These are phyloP conservation scores for Fusarium redolens DNA, from an alignment of 2,329 filamentous ascomycete species.

Conservation along the genomic window DNA sequence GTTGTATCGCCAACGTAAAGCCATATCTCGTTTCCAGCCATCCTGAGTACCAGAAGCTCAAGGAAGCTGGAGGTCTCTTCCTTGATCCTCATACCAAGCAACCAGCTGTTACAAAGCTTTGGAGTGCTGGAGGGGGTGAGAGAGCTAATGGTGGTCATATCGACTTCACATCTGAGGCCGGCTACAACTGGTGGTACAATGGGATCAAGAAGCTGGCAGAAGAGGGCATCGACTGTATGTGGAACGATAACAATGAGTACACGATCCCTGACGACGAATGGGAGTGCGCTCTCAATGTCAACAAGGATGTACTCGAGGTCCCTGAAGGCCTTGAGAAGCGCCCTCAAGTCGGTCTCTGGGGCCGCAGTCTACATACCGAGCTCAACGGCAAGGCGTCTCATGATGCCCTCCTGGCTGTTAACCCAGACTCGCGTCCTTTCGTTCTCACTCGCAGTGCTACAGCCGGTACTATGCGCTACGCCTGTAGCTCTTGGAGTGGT, in stretches of 20 bases:
- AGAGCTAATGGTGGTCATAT: slow-evolving; percentile 77
- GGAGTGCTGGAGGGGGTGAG: slow-evolving; percentile 78
- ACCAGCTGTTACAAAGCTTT: slow-evolving; percentile 70
- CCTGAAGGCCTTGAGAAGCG: slow-evolving; percentile 51
- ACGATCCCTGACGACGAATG: slow-evolving; percentile 73
- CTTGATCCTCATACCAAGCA: slow-evolving; percentile 64
- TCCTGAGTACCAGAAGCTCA: slow-evolving; percentile 72
- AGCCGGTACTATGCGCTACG: slow-evolving; percentile 75
- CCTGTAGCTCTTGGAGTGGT: slow-evolving; percentile 78
- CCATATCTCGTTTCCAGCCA: slow-evolving; percentile 76
- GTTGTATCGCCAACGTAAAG: slow-evolving; percentile 78
- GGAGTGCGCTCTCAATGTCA: slow-evolving; percentile 66
- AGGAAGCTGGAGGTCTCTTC: slow-evolving; percentile 71
- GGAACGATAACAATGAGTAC: slow-evolving; percentile 86
- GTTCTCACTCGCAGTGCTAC: slow-evolving; percentile 78
- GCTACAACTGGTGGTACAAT: slow-evolving; percentile 78
- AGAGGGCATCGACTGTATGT: slow-evolving; percentile 77
- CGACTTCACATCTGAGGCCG: slow-evolving; percentile 76
- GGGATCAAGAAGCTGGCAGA: slow-evolving; percentile 71
- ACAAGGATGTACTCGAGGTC: slow-evolving; percentile 48
- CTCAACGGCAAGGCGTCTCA: slow-evolving; percentile 78
- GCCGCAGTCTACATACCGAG: slow-evolving; percentile 75
- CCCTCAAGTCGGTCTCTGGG: slow-evolving; percentile 74
- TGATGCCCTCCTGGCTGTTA: slow-evolving; percentile 70
- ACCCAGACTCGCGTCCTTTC: slow-evolving; percentile 71